Conservation (phyloP, 805 yeast species). For the Yarrowia bubula region DNA sequence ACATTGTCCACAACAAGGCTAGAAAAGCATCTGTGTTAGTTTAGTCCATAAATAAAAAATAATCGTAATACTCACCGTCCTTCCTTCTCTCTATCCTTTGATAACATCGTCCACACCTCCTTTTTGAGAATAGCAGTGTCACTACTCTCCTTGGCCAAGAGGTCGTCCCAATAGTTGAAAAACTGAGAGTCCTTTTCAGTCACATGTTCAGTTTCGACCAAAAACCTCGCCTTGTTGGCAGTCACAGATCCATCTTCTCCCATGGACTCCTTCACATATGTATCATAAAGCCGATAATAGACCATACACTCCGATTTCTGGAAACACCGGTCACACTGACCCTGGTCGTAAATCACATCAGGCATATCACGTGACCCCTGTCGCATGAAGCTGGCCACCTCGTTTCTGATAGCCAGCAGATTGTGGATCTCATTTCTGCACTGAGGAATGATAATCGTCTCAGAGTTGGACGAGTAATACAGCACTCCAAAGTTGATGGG, state of each 20-base stretch:
- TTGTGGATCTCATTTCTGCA: constrained; percentile 58
- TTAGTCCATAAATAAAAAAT: constrained; percentile 29
- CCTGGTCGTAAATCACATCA: constrained; percentile 30
- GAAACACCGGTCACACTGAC: constrained; percentile 52
- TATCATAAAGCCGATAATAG: constrained; percentile 51
- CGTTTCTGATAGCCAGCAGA: constrained; percentile 69
- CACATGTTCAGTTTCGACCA: constrained; percentile 49
- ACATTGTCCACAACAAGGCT: constrained; percentile 23
- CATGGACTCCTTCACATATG: constrained; percentile 54
- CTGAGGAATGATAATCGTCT: constrained; percentile 55
- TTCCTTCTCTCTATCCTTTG: constrained; percentile 58
- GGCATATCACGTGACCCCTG: constrained; percentile 41
- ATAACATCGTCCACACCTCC: constrained; percentile 67
- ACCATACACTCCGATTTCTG: constrained; percentile 62
- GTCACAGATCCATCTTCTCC: constrained; percentile 42
- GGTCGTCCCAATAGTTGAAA: constrained; percentile 68
- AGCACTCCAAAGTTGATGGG: constrained; percentile 64
- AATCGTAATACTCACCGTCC: constrained; percentile 51
- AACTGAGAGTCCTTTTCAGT: constrained; percentile 50
- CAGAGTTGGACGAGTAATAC: constrained; percentile 65
- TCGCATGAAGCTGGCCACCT: constrained; percentile 54
- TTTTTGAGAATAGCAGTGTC: constrained; percentile 50
- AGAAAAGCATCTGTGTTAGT: constrained; percentile 47
- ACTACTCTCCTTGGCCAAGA: constrained; percentile 73
- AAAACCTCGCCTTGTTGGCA: constrained; percentile 22